Conservation (phyloP, 768 basidiomycete genomes). For the Trametes sanguinea region DNA sequence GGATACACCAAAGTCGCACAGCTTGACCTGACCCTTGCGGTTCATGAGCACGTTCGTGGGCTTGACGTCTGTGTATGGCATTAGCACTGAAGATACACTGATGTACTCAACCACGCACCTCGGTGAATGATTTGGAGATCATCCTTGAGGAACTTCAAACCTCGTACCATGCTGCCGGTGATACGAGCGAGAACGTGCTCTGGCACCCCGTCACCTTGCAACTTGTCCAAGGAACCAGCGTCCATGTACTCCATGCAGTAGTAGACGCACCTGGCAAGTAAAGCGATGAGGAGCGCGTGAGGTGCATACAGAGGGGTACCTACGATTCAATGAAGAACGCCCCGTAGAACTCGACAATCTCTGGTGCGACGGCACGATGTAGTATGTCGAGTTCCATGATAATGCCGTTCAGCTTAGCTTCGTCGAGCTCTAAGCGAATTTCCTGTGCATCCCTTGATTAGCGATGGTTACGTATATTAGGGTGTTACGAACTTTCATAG, state of each 20-base stretch:
- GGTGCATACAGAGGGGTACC: background rate
- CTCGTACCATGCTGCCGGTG: conserved; percentile 79
- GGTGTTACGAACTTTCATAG: conserved; percentile 82
- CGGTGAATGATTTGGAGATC: conserved; percentile 85
- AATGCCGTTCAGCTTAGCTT: conserved; percentile 91
- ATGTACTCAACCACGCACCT: conserved; percentile 40
- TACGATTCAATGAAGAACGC: conserved; percentile 99
- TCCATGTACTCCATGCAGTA: conserved; percentile 99
- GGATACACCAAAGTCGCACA: conserved; percentile 99
- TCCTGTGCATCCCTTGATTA: conserved; percentile 55
- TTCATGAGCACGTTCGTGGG: conserved; percentile 95
- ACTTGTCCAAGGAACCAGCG: conserved; percentile 90
- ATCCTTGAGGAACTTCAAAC: conserved; percentile 94
- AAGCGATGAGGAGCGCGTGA: background rate
- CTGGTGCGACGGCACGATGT: conserved; percentile 86
- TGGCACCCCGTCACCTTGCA: conserved; percentile 51
- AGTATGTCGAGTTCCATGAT: conserved; percentile 99
- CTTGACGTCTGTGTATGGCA: conserved; percentile 67
- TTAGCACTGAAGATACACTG: background rate
- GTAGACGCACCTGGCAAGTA: conserved; percentile 64
- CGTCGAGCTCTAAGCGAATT: conserved; percentile 94
- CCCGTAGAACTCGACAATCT: conserved; percentile 98
- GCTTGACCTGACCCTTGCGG: conserved; percentile 83
- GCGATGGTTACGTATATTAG: background rate
- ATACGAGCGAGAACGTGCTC: conserved; percentile 86